phyloP scores from a whole-genome alignment of 768 basidiomycete genomes.

The Amanita pseudoporphyria region DNA sequence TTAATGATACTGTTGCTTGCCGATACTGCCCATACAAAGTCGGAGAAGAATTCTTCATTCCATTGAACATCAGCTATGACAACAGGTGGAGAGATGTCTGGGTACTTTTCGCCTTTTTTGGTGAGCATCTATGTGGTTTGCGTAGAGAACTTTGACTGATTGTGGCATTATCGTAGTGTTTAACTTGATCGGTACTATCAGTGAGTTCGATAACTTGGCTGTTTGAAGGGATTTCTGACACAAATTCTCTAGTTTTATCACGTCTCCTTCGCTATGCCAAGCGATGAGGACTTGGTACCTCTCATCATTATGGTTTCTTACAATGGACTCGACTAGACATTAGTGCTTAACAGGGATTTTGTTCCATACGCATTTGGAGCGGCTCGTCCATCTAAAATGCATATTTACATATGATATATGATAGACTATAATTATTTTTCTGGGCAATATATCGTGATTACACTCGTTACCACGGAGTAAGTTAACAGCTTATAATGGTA shows the following conservation, averaged over 20 bases:
- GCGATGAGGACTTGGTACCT: too few relatives aligned
- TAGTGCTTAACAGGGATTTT: too few relatives aligned
- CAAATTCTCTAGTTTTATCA: constrained; percentile 43
- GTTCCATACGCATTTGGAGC: too few relatives aligned
- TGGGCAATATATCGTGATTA: too few relatives aligned
- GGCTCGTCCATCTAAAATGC: too few relatives aligned
- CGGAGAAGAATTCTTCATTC: constrained; percentile 63
- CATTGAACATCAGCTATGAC: constrained; percentile 55
- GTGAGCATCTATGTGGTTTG: constrained; percentile 24
- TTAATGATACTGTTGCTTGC: constrained; percentile 48
- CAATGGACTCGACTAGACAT: too few relatives aligned
- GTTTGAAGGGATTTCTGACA: not conserved
- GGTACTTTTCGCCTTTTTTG: constrained; percentile 52
- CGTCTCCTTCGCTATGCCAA: constrained; percentile 65
- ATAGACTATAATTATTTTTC: too few relatives aligned
- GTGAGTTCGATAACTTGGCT: constrained; percentile 15
- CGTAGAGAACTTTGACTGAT: not conserved
- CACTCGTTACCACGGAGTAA: too few relatives aligned
- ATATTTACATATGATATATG: too few relatives aligned
- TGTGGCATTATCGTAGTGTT: constrained; percentile 32
- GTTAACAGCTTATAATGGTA: too few relatives aligned
- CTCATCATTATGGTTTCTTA: too few relatives aligned
- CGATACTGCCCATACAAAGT: constrained; percentile 62
- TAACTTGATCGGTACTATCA: constrained; percentile 56
- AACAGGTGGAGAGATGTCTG: constrained; percentile 63